Base-by-base conservation (phyloP, 345 rosid species). In the Euphorbia peplus region DNA sequence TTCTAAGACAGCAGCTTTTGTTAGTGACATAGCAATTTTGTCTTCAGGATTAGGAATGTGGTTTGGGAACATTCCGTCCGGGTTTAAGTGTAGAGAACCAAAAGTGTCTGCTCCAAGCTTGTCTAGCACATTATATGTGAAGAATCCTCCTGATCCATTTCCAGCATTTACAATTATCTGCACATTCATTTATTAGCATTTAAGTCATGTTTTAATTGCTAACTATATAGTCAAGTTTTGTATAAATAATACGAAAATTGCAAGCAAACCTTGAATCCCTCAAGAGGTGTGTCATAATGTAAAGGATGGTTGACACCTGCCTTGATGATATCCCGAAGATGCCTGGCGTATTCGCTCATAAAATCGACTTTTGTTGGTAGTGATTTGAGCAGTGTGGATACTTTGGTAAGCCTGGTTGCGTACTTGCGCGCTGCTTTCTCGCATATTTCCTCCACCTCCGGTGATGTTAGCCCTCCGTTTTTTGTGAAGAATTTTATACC, bases 41-140 rank as follows among this genome's bases (percentile, higher is more conserved):
- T 91, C 96, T 70, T 81, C 97, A 0, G 98, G 98, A 70, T 91
- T 91, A 4, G 98, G 98, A 29, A 89, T 93, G 79, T 93, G 98
- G 73, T 89, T 89, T 0, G 97, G 97, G 73, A 93, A 93, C 93
- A 80, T 93, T 21, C 98, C 97, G 2, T 93, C 97, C 0, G 99
- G 95, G 51, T 84, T 89, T 7, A 93, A 87, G 76, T 89, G 81
- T 1, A 91, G 83, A 0, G 99, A 93, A 10, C 98, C 97, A 0
- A 87, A 89, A 11, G 96, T 93, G 81, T 89, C 96, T 0, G 95
- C 97, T 0, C 99, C 96, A 0, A 93, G 88, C 79, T 87, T 91
- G 80, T 93, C 97, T 67, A 91, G 67, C 19, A 93, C 97, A 54
- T 80, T 87, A 88, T 91, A 87, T 55, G 96, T 84, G 77, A 91